Evolutionary conservation across 768 basidiomycete genomes (phyloP).

Genomic region (Hypholoma sublateritium): DNA sequence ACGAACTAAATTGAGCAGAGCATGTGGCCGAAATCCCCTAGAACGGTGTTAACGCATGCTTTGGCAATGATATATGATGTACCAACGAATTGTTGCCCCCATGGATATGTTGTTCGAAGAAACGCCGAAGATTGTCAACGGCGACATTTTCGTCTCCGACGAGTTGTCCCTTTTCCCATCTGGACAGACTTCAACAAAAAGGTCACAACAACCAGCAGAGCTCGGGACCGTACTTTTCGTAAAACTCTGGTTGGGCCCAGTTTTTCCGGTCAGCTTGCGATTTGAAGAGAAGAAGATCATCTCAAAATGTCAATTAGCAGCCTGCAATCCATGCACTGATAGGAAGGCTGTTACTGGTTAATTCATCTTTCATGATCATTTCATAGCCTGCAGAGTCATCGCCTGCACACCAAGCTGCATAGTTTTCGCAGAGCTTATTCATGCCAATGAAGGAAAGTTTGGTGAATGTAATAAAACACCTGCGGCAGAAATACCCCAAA

Average conservation of each 20-base stretch:
- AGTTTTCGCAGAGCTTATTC: slow-evolving; percentile 65
- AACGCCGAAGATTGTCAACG: slow-evolving; percentile 68
- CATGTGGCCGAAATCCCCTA: slow-evolving; percentile 80
- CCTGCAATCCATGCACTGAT: too few species aligned
- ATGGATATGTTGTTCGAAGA: slow-evolving; percentile 87
- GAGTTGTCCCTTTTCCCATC: slow-evolving; percentile 66
- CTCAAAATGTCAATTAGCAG: slow-evolving; percentile 18
- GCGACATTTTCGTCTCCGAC: slow-evolving; percentile 71
- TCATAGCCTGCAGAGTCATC: slow-evolving; percentile 48
- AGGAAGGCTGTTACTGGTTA: slow-evolving; percentile 31
- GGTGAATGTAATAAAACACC: slow-evolving; percentile 71
- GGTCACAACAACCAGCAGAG: neutral
- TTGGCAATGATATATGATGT: neutral
- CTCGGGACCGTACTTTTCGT: slow-evolving; percentile 47
- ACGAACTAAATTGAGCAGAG: slow-evolving; percentile 72
- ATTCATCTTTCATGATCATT: slow-evolving; percentile 48
- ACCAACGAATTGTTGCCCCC: slow-evolving; percentile 79
- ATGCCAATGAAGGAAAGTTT: slow-evolving; percentile 78
- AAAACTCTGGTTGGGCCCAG: slow-evolving; percentile 63
- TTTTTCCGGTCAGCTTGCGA: slow-evolving; percentile 63
- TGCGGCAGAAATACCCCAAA: slow-evolving; percentile 79
- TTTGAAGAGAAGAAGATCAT: slow-evolving; percentile 57
- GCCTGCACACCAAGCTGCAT: slow-evolving; percentile 60
- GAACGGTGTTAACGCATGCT: neutral
- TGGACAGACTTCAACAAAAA: slow-evolving; percentile 24